Evolutionary conservation across 192 early-diverging fungal genomes (phyloP).

Genomic region (Dissophora ornata): DNA sequence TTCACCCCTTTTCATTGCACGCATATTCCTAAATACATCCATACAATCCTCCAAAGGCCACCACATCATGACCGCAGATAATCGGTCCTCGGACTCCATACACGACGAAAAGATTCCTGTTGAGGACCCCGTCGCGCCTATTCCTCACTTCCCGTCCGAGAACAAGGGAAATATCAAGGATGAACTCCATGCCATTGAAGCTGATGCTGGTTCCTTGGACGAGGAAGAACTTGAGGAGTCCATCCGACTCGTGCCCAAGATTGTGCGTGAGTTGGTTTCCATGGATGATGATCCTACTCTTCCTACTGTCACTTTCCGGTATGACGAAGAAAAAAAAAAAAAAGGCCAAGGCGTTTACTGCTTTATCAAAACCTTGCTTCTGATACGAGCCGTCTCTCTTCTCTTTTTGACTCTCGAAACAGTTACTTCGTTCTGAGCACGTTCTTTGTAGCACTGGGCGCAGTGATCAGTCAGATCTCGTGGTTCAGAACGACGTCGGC

Average conservation of each 20-base stretch:
- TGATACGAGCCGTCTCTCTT: neutral
- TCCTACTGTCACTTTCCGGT: conserved; percentile 57
- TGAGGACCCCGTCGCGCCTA: conserved; percentile 47
- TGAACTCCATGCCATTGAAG: conserved; percentile 25
- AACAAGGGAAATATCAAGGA: conserved; percentile 38
- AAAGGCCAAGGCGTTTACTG: too few relatives aligned
- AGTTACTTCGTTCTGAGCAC: conserved; percentile 55
- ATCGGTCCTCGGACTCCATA: neutral
- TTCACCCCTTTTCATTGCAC: neutral
- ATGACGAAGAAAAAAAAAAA: neutral
- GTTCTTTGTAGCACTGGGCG: conserved; percentile 50
- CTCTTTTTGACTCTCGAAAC: neutral
- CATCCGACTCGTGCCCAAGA: conserved; percentile 48
- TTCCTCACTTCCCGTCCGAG: conserved; percentile 46
- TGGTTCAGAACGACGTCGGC: conserved; percentile 58
- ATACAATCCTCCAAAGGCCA: too few relatives aligned
- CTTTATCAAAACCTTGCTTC: neutral
- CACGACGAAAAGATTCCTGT: conserved; percentile 16
- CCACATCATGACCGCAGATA: conserved; percentile 15
- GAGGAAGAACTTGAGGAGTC: conserved; percentile 48
- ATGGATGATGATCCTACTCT: conserved; percentile 56
- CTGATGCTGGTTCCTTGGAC: conserved; percentile 37
- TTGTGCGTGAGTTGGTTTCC: conserved; percentile 55
- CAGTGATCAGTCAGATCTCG: conserved; percentile 53
- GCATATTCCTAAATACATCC: neutral